Conservation (phyloP, 805 yeast species). For the Metschnikowia matae region DNA sequence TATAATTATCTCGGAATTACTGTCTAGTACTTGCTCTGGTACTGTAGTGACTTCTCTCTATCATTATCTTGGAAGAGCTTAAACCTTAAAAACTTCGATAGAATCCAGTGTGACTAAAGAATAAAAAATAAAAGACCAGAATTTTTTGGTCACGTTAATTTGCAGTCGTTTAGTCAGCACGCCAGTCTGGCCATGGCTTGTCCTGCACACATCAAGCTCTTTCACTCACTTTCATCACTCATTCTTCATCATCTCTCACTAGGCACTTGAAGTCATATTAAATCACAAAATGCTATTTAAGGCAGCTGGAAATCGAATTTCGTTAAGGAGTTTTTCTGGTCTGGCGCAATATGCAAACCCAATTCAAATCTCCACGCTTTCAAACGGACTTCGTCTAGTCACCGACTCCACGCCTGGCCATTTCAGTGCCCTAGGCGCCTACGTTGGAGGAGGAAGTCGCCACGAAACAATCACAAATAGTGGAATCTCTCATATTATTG, state of each 20-base stretch:
- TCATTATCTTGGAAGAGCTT: too few relatives aligned
- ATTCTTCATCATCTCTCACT: not conserved
- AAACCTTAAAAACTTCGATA: too few relatives aligned
- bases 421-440: conserved; percentile 86
- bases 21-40: too few relatives aligned
- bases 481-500: conserved; percentile 82
- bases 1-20: too few relatives aligned
- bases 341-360: not conserved
- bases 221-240: too few relatives aligned
- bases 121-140: too few relatives aligned
- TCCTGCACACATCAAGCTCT: too few relatives aligned
- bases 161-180: too few relatives aligned
- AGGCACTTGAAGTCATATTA: too few relatives aligned
- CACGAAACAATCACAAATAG: conserved; percentile 56
- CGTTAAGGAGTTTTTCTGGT: not conserved
- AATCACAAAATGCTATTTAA: not conserved
- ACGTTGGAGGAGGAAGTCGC: conserved; percentile 87
- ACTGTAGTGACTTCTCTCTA: too few relatives aligned
- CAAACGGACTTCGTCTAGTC: conserved; percentile 78
- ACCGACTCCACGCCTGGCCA: conserved; percentile 87
- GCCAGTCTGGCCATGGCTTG: too few relatives aligned
- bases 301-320: not conserved
- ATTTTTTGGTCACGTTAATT: not conserved
- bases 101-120: too few relatives aligned
- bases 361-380: conserved; percentile 41